Base-by-base conservation (phyloP, 1,284 basidiomycete genomes). In the Apiotrichum gracile region DNA sequence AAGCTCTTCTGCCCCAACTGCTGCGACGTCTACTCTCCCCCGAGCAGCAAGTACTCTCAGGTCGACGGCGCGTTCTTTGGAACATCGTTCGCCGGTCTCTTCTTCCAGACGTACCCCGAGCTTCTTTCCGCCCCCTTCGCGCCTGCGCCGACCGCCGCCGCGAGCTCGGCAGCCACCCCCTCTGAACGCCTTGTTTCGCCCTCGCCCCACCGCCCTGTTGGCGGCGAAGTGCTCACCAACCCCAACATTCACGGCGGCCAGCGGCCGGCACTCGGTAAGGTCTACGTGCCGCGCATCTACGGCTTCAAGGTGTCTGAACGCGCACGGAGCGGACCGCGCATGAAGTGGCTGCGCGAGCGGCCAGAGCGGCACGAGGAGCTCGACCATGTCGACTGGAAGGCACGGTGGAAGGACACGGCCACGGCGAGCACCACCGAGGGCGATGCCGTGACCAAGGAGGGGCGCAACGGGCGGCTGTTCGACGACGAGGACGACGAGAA, bases 41-140 rank as follows among this genome's bases (percentile, higher is more conserved):
- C 94, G 5, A 93, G 89, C 76, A 92, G 88, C 72, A 85, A 93
- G 47, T 99, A 92, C 75, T 88, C 92, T 70, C 88, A 90, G 22
- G 91, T 99, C 29, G 96, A 99, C 75, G 96, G 92, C 54, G 94
- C 96, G 19, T 99, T 97, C 78, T 99, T 99, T 76, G 96, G 96
- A 22, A 97, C 96, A 0, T 97, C 96, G 9, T 99, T 99, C 74
- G 83, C 94, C 0, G 92, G 97, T 67, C 81, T 99, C 29, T 91
- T 98, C 77, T 97, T 97, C 80, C 93, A 97, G 72, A 92, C 88
- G 59, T 98, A 96, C 78, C 87, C 90, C 31, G 89, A 92, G 72
- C 82, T 91, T 29, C 83, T 88, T 5, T 88, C 89, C 2, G 86
- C 87, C 29, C 89, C 91, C 2, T 94, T 91, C 75, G 73, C 81